A percentile compares a stretch with the other conserved stretches of the same genome.
Conservation (phyloP, 2,329 filamentous ascomycete genomes). For the Pseudogymnoascus sp. region DNA sequence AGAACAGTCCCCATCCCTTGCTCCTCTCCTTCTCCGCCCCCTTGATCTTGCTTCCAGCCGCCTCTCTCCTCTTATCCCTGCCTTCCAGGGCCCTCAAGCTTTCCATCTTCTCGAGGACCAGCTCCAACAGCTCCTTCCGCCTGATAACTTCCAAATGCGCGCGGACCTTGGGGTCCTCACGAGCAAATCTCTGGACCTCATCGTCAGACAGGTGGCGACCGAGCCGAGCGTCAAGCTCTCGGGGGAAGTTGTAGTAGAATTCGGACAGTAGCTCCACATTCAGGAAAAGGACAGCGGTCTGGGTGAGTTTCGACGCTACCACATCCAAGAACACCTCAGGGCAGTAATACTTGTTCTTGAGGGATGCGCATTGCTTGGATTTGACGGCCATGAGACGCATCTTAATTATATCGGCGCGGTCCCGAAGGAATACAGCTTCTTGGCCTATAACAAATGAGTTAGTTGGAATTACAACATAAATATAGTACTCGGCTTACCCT, state of each 20-base stretch:
- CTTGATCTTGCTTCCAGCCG: conserved; percentile 24
- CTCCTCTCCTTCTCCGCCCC: conserved; percentile 13
- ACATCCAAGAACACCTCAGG: conserved; percentile 97
- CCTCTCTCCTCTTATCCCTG: conserved; percentile 50
- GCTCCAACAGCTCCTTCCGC: conserved; percentile 84
- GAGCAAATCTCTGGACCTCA: conserved; percentile 82
- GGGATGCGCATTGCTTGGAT: conserved; percentile 75
- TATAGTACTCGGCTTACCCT: conserved; percentile 49
- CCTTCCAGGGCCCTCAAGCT: conserved; percentile 76
- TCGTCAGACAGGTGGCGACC: conserved; percentile 70
- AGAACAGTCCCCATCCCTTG: conserved; percentile 22
- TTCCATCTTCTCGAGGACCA: conserved; percentile 95
- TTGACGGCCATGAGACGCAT: conserved; percentile 84
- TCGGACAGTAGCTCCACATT: conserved; percentile 95
- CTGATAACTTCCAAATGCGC: conserved; percentile 86
- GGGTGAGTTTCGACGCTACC: conserved; percentile 87
- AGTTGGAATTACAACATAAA: background rate
- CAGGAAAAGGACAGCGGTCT: conserved; percentile 91
- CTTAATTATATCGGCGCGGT: conserved; percentile 81
- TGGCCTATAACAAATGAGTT: conserved; percentile 49
- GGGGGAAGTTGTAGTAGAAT: conserved; percentile 96
- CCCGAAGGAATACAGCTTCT: conserved; percentile 88
- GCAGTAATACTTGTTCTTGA: conserved; percentile 91
- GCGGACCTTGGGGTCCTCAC: conserved; percentile 84
- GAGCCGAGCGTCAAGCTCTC: conserved; percentile 80